Base-by-base conservation (phyloP, 192 early-diverging fungal species). In the Polychytrium aggregatum region DNA sequence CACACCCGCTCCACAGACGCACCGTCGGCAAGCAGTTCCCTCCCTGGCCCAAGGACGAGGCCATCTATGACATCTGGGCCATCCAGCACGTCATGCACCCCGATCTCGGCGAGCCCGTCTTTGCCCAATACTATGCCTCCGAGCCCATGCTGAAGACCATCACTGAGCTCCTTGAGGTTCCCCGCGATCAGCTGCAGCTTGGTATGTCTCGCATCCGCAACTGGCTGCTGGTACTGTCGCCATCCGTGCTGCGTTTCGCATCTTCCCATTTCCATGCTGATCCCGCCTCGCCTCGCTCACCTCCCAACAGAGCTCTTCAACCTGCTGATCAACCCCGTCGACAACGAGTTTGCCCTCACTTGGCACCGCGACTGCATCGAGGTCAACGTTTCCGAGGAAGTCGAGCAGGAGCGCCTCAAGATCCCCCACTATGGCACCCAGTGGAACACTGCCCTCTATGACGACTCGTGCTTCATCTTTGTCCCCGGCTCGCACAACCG, bases 391-490 rank as follows among this genome's bases (percentile, higher is more conserved):
- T 42, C 56, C 1, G 62, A 51, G 26, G 62, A 67, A 18, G 59
- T 60, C 33, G 69, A 71, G 39, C 6, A 20, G 0, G 62, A 68
- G 28, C 34, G 41, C 34, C 59, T 71, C 33, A 47, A 51, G 5
- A 65, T 68, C 43, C 65, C 66, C 27, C 69, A 68, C 41, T 65
- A 68, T 53, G 69, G 69, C 16, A 71, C 69, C 7, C 69, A 71
- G 49, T 71, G 69, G 69, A 71, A 71, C 37, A 69, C 66, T 46
- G 70, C 70, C 33, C 42, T 72, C 37, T 72, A 69, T 50, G 66
- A 69, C 22, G 70, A 72, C 26, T 44, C 58, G 1, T 72, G 70
- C 37, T 47, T 72, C 25, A 67, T 50, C 20, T 60, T 72, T 38
- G 51, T 72, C 8, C 70, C 70, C 36, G 41, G 47, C 34, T 69